Base-by-base conservation (phyloP, 306 rosid genomes). In the Aeschynomene evenia region DNA sequence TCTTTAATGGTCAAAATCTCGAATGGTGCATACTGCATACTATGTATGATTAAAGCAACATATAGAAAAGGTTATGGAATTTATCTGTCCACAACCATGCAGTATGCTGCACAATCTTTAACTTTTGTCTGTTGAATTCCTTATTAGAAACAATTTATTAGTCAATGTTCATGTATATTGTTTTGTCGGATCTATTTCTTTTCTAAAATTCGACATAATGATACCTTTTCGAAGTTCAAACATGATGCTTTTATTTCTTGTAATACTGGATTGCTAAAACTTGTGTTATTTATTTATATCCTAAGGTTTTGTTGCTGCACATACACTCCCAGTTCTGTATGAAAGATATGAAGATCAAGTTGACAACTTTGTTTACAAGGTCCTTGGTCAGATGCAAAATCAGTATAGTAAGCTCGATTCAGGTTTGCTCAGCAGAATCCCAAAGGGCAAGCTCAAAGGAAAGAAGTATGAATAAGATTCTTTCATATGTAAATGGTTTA, bases 291-390 rank as follows among this genome's bases (percentile, higher is more conserved):
- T 45, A 8, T 64, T 72, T 45, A 15, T 76, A 56, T 55, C 29
- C 18, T 0, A 59, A 92, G 98, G 96, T 72, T 90, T 90, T 65
- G 85, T 90, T 63, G 97, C 85, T 57, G 95, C 92, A 28, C 97
- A 94, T 70, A 90, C 96, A 8, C 82, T 94, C 56, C 98, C 98
- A 4, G 88, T 89, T 60, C 80, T 94, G 19, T 94, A 94, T 10
- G 98, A 94, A 86, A 94, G 56, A 74, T 86, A 94, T 15, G 96
- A 87, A n/a, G 88, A 87, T 72, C 79, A 88, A 80, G 76, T 94
- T 49, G 98, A 94, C 71, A 68, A 37, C 80, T 87, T 88, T 21
- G 86, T 76, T 21, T 82, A 74, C 81, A 79, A 77, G 45, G 87
- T 85, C 39, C 23, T 85, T 4, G 89, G 77, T n/a, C 91, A 85